Percentiles rank a stretch among this genome's conserved stretches.
These are phyloP conservation scores for Pugionium dolabratum DNA, from an alignment of 345 rosid species.

Conservation along the genomic window DNA sequence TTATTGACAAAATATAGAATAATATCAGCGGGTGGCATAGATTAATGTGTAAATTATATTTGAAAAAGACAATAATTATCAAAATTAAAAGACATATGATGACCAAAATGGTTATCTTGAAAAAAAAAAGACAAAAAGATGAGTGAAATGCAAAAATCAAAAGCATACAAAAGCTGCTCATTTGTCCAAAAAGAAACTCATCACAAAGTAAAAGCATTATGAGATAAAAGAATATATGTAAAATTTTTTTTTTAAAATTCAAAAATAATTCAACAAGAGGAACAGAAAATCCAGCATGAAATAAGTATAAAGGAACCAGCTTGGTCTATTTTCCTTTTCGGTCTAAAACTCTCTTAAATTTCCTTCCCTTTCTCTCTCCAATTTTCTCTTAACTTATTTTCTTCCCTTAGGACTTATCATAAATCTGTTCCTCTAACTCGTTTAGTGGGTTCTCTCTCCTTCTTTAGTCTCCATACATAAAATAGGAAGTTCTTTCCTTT, in stretches of 20 bases:
- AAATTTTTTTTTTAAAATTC: background rate
- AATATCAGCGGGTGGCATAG: too few relatives aligned
- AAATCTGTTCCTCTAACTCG: constrained; percentile 14
- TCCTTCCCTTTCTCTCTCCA: constrained; percentile 25
- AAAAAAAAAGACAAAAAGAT: constrained; percentile 30
- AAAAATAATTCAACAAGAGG: constrained; percentile 31
- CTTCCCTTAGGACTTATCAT: too few relatives aligned
- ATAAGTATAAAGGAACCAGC: constrained; percentile 44
- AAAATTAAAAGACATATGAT: too few relatives aligned
- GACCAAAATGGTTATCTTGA: too few relatives aligned
- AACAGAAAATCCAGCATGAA: constrained; percentile 41
- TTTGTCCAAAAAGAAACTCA: constrained; percentile 48
- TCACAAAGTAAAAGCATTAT: constrained; percentile 44
- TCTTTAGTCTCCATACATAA: constrained; percentile 32
- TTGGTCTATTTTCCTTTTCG: constrained; percentile 40
- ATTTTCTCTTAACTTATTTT: too few relatives aligned
- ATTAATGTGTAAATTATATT: too few relatives aligned
- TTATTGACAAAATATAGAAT: too few relatives aligned
- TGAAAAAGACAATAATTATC: too few relatives aligned
- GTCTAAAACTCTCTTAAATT: constrained; percentile 43
- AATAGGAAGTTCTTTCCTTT: constrained; percentile 28
- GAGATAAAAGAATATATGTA: constrained; percentile 18
- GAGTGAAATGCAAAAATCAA: constrained; percentile 46
- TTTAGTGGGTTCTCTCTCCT: too few relatives aligned
- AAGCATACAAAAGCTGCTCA: constrained; percentile 46